phyloP scores from a whole-genome alignment of 2,329 filamentous ascomycete species.

The Aspergillus awamori region DNA sequence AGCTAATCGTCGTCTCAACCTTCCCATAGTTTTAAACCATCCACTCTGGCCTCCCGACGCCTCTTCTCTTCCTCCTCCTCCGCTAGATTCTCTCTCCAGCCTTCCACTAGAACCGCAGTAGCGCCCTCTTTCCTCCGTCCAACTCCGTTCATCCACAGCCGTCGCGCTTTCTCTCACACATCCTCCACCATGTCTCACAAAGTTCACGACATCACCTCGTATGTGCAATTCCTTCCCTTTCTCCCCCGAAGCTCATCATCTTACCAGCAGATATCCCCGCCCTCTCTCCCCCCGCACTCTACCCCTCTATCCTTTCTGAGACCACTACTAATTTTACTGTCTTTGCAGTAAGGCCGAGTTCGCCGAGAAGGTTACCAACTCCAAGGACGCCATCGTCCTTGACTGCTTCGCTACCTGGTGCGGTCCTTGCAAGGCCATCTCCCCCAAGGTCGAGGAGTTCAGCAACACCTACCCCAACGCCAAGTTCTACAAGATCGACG shows the following conservation, averaged over 20 bases:
- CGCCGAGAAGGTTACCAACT: slow-evolving; percentile 51
- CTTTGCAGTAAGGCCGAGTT: slow-evolving; percentile 61
- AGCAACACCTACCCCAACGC: slow-evolving; percentile 61
- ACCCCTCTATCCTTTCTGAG: no score
- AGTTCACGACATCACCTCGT: slow-evolving; percentile 32
- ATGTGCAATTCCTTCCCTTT: slow-evolving; percentile 16
- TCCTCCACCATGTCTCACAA: slow-evolving; percentile 32
- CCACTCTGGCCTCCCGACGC: slow-evolving; percentile 30
- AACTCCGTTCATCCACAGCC: slow-evolving; percentile 11
- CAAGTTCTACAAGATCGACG: slow-evolving; percentile 87
- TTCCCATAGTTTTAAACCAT: slow-evolving; percentile 28
- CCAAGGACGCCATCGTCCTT: slow-evolving; percentile 67
- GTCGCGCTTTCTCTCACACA: slow-evolving; percentile 35
- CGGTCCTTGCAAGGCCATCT: slow-evolving; percentile 90
- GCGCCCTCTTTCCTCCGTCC: slow-evolving; percentile 16
- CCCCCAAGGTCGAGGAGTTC: slow-evolving; percentile 71
- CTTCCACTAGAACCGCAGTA: slow-evolving; percentile 17
- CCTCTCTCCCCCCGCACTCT: neutral
- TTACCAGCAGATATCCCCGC: neutral
- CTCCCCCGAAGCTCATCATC: neutral
- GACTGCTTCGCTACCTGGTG: slow-evolving; percentile 93
- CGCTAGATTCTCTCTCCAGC: slow-evolving; percentile 17
- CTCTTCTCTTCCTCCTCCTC: slow-evolving; percentile 21
- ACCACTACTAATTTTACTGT: neutral
- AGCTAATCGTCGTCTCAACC: slow-evolving; percentile 22